phyloP scores from a whole-genome alignment of 805 yeast species.

The Cyberlindnera amylophila region DNA sequence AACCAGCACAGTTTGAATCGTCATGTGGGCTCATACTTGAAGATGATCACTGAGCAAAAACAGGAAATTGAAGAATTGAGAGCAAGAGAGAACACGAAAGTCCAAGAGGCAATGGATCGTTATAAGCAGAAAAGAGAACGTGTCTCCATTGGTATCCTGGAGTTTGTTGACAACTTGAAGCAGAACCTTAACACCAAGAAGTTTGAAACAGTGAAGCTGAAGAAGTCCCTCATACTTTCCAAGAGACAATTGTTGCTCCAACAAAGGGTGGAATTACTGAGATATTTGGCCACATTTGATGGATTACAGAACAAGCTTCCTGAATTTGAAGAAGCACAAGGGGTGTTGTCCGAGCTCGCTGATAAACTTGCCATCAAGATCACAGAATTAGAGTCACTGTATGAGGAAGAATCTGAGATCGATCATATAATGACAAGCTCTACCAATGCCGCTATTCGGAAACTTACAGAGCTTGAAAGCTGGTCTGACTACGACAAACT shows the following conservation, averaged over 20 bases:
- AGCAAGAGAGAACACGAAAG: slow-evolving; percentile 43
- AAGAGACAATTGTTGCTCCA: slow-evolving; percentile 39
- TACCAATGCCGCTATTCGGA: slow-evolving; percentile 40
- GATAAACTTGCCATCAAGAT: slow-evolving; percentile 42
- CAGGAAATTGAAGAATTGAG: slow-evolving; percentile 68
- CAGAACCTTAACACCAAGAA: slow-evolving; percentile 39
- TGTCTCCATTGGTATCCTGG: slow-evolving; percentile 38
- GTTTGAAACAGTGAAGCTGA: slow-evolving; percentile 41
- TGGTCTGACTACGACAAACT: slow-evolving; percentile 49
- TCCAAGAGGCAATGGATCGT: slow-evolving; percentile 36
- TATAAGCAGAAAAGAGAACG: slow-evolving; percentile 35
- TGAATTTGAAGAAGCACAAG: slow-evolving; percentile 23
- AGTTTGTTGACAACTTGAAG: slow-evolving; percentile 39
- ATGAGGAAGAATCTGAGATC: slow-evolving; percentile 45
- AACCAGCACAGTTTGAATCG: slow-evolving; percentile 74
- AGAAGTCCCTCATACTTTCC: slow-evolving; percentile 34
- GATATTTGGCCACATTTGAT: slow-evolving; percentile 21
- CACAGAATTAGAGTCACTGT: slow-evolving; percentile 47
- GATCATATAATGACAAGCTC: slow-evolving; percentile 49
- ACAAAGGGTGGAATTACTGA: slow-evolving; percentile 37
- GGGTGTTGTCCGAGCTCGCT: slow-evolving; percentile 33
- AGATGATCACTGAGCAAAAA: slow-evolving; percentile 79
- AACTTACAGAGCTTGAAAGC: slow-evolving; percentile 48
- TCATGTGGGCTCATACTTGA: slow-evolving; percentile 80
- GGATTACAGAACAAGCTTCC: slow-evolving; percentile 22